Evolutionary conservation across 441 rosid genomes (phyloP).

Genomic region (Raphanus hybrid): DNA sequence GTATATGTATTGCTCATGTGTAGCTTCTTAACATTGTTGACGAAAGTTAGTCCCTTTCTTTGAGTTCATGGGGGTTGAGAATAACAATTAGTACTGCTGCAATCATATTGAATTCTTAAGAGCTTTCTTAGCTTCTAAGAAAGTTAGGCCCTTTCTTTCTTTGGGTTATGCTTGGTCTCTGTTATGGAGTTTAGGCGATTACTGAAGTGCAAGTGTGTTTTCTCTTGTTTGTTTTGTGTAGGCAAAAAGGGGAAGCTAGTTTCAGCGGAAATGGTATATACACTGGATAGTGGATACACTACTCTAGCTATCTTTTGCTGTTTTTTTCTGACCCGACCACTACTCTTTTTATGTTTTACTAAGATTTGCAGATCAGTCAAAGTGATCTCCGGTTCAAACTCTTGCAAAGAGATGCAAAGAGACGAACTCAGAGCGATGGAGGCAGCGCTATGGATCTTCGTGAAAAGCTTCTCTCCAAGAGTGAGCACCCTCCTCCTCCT

Average conservation of each 20-base stretch:
- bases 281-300: slow-evolving; percentile 43
- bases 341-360: slow-evolving; percentile 37
- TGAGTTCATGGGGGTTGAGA: slow-evolving; percentile 5
- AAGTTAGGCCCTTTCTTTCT: neutral
- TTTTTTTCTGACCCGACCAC: slow-evolving; percentile 45
- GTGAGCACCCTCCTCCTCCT: slow-evolving; percentile 47
- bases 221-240: slow-evolving; percentile 43
- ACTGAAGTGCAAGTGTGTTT: neutral
- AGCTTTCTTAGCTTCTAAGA: slow-evolving; percentile 6
- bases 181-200: neutral
- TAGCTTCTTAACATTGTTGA: neutral
- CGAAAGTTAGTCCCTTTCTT: neutral
- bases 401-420: slow-evolving; percentile 62
- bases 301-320: slow-evolving; percentile 27
- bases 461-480: slow-evolving; percentile 70
- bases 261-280: slow-evolving; percentile 49
- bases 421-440: slow-evolving; percentile 53
- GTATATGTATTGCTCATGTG: neutral
- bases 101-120: neutral
- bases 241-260: slow-evolving; percentile 68
- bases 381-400: slow-evolving; percentile 87
- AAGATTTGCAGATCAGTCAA: slow-evolving; percentile 64
- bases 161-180: slow-evolving; percentile 11
- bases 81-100: neutral
- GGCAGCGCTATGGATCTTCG: slow-evolving; percentile 63